phyloP scores from a whole-genome alignment of 768 basidiomycete genomes.

The Kwoniella dendrophila region DNA sequence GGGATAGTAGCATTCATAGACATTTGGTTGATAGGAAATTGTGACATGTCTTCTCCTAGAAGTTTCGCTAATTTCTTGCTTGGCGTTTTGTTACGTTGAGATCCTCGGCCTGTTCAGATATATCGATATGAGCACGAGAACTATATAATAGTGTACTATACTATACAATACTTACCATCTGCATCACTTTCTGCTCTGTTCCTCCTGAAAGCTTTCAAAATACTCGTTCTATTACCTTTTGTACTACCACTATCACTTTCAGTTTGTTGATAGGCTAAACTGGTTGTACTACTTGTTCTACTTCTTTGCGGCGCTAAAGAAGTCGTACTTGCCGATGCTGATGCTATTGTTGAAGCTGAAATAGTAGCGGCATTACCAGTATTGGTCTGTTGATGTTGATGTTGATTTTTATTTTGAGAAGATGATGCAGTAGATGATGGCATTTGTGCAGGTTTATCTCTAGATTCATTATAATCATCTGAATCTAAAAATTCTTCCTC shows the following conservation, averaged over 20 bases:
- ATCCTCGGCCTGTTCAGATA: constrained; percentile 21
- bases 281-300: constrained; percentile 25
- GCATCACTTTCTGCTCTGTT: constrained; percentile 36
- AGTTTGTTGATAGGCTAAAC: constrained; percentile 41
- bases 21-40: constrained; percentile 16
- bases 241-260: constrained; percentile 42
- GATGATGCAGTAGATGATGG: constrained; percentile 16
- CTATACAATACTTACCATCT: constrained; percentile 45
- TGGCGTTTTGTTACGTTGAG: constrained; percentile 16
- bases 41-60: constrained; percentile 46
- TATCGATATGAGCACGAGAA: too few relatives aligned
- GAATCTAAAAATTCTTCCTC: constrained; percentile 50
- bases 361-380: too few relatives aligned
- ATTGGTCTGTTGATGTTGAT: too few relatives aligned
- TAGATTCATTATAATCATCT: constrained; percentile 29
- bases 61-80: constrained; percentile 53
- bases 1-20: constrained; percentile 18
- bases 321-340: constrained; percentile 29
- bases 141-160: too few relatives aligned
- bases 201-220: constrained; percentile 39
- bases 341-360: too few relatives aligned
- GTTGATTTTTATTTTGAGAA: too few relatives aligned
- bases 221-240: constrained; percentile 31
- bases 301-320: constrained; percentile 34
- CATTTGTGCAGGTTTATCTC: constrained; percentile 27